Evolutionary conservation across 2,329 filamentous ascomycete genomes (phyloP).

Genomic region (Colletotrichum euphorbiae): DNA sequence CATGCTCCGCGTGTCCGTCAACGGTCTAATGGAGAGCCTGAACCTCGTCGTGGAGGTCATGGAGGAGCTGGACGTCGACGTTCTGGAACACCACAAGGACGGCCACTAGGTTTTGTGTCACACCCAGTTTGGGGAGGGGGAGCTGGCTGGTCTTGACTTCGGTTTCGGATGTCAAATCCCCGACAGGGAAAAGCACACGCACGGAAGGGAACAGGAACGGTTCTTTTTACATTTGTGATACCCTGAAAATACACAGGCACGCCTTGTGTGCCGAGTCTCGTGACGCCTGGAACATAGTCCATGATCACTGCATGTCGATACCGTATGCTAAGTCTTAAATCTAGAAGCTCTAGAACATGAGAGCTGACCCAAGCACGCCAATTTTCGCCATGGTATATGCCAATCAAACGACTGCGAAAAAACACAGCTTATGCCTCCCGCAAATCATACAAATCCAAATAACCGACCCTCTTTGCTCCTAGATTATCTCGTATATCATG

Average conservation of each 20-base stretch:
- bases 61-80: constrained; percentile 89
- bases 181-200: background rate
- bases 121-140: background rate
- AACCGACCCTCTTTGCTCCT: constrained; percentile 17
- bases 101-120: constrained; percentile 4
- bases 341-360: constrained; percentile 13
- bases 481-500: constrained; percentile 31
- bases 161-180: constrained; percentile 2
- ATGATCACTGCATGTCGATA: background rate
- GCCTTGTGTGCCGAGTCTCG: constrained; percentile 18
- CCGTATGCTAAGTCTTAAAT: constrained; percentile 1
- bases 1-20: constrained; percentile 95
- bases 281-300: constrained; percentile 9
- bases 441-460: constrained; percentile 21
- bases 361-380: constrained; percentile 15
- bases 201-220: constrained; percentile 15
- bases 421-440: background rate
- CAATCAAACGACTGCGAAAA: background rate
- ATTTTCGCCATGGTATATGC: constrained; percentile 7
- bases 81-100: constrained; percentile 60
- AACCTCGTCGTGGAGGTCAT: constrained; percentile 88
- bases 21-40: constrained; percentile 94
- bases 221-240: constrained; percentile 34
- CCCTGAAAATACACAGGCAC: constrained; percentile 34
- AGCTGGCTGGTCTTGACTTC: background rate